Evolutionary conservation across 1,284 basidiomycete genomes (phyloP).

Genomic region (Phlebopus sp.): DNA sequence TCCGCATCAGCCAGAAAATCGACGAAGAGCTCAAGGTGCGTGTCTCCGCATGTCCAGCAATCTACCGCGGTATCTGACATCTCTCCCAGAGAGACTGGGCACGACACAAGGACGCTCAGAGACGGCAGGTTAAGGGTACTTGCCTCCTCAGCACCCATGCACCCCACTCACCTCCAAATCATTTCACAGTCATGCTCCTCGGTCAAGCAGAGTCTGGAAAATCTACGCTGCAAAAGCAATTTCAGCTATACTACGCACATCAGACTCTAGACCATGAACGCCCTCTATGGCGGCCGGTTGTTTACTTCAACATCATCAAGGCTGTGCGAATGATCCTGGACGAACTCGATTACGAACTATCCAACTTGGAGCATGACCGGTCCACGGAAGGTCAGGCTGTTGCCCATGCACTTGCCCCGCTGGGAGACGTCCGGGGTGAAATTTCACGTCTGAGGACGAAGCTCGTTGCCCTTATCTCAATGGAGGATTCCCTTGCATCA

Average conservation of each 20-base stretch:
- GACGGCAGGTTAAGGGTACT: slow-evolving; percentile 65
- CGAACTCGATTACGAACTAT: slow-evolving; percentile 63
- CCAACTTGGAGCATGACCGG: slow-evolving; percentile 27
- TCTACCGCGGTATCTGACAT: slow-evolving; percentile 1
- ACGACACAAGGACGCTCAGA: slow-evolving; percentile 46
- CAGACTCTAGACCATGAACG: slow-evolving; percentile 65
- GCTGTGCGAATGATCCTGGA: slow-evolving; percentile 72
- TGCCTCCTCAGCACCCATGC: slow-evolving; percentile 4
- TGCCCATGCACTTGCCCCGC: slow-evolving; percentile 31
- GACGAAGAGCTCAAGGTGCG: slow-evolving; percentile 69
- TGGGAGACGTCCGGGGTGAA: slow-evolving; percentile 40
- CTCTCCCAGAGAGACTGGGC: slow-evolving; percentile 51
- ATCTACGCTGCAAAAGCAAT: slow-evolving; percentile 77
- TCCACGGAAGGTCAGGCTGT: slow-evolving; percentile 30
- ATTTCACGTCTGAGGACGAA: slow-evolving; percentile 52
- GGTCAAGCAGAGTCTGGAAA: slow-evolving; percentile 81
- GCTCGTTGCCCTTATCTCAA: slow-evolving; percentile 60
- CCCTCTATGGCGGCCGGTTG: slow-evolving; percentile 71
- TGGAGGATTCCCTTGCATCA: slow-evolving; percentile 64
- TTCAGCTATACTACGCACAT: slow-evolving; percentile 75
- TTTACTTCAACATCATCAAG: slow-evolving; percentile 79
- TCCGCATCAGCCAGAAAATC: slow-evolving; percentile 58
- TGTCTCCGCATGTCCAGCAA: slow-evolving; percentile 1
- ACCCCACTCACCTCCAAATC: slow-evolving; percentile 9
- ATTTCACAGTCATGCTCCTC: slow-evolving; percentile 53